Conservation (phyloP, 768 basidiomycete genomes). For the Calocera cornea region DNA sequence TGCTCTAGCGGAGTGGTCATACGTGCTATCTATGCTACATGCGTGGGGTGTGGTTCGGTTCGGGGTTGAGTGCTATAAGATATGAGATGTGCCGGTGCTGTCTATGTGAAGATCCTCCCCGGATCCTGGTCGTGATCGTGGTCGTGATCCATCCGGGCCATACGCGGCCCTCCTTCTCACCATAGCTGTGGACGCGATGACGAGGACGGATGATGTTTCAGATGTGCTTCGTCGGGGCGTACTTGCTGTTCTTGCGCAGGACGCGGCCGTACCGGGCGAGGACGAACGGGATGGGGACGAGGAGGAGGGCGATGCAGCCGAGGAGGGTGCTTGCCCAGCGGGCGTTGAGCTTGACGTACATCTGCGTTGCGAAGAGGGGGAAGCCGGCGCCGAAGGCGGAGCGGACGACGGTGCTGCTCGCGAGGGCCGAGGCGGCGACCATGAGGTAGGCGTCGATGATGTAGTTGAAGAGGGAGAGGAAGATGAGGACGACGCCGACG, state of each 20-base stretch:
- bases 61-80: background rate
- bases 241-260: constrained; percentile 22
- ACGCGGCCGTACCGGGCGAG: constrained; percentile 26
- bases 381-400: constrained; percentile 8
- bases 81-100: background rate
- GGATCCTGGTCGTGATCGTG: no score
- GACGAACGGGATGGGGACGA: constrained; percentile 25
- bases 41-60: background rate
- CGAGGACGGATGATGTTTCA: background rate
- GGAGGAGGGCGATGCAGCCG: constrained; percentile 24
- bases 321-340: constrained; percentile 26
- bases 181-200: no score
- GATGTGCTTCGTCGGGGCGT: constrained; percentile 9
- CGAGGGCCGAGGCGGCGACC: constrained; percentile 7
- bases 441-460: constrained; percentile 11
- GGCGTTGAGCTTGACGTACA: constrained; percentile 23
- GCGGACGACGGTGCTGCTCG: constrained; percentile 11
- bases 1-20: no score
- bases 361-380: constrained; percentile 21
- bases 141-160: no score
- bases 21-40: background rate
- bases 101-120: no score
- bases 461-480: constrained; percentile 14
- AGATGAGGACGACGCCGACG: constrained; percentile 10
- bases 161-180: background rate